Conservation (phyloP, 1,284 basidiomycete genomes). For the Golubevia pallescens region DNA sequence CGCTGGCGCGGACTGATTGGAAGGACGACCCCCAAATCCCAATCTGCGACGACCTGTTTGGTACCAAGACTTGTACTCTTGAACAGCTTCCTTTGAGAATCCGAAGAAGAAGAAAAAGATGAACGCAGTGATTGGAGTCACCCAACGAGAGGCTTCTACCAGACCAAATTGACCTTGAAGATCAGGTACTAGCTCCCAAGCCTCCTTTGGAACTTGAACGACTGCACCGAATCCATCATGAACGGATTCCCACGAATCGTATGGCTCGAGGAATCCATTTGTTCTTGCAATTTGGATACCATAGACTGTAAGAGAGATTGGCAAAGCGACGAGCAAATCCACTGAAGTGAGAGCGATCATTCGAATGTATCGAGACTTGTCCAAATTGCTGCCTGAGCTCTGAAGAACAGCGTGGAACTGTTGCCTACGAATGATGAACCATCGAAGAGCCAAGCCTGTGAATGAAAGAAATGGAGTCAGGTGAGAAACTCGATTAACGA, state of each 20-base stretch:
- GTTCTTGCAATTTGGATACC: constrained; percentile 5
- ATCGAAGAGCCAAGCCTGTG: constrained; percentile 4
- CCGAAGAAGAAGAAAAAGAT: no score
- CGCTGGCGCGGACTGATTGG: no score
- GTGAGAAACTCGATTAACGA: no score
- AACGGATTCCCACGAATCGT: constrained; percentile 70
- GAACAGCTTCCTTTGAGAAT: no score
- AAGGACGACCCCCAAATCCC: no score
- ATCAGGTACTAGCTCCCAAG: no score
- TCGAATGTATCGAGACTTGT: constrained; percentile 6
- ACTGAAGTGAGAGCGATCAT: constrained; percentile 14
- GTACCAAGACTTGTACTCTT: no score
- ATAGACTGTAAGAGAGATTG: constrained; percentile 56
- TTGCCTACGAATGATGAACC: constrained; percentile 12
- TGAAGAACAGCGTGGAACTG: constrained; percentile 9
- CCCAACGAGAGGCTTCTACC: no score
- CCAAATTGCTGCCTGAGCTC: constrained; percentile 5
- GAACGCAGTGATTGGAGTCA: no score
- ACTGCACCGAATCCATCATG: constrained; percentile 67
- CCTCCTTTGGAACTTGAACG: background rate
- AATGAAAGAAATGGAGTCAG: background rate
- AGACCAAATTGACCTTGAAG: no score
- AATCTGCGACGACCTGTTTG: no score
- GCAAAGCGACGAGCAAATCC: constrained; percentile 50
- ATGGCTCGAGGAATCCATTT: constrained; percentile 64